These are phyloP conservation scores for Zanthoxylum bungeanum DNA, from an alignment of 345 rosid species.

Conservation along the genomic window DNA sequence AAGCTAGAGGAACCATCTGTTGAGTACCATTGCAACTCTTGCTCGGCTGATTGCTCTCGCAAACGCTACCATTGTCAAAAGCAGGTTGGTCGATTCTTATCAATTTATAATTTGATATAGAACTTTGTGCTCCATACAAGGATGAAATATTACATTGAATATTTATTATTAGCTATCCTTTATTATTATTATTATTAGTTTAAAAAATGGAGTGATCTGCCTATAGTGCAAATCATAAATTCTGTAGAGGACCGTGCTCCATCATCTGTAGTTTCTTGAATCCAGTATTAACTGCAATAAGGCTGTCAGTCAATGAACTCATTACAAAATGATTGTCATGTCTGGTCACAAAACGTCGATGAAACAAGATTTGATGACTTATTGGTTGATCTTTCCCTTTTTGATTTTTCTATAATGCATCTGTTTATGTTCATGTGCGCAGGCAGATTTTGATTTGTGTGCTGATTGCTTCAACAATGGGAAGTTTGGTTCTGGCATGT, in stretches of 20 bases:
- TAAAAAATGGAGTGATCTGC: background rate
- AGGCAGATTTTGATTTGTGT: slow-evolving; percentile 99
- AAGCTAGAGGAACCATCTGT: slow-evolving; percentile 83
- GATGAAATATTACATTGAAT: background rate
- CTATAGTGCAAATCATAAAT: background rate
- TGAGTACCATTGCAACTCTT: slow-evolving; percentile 97
- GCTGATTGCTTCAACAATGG: slow-evolving; percentile 85
- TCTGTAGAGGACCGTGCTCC: background rate
- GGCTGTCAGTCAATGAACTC: background rate
- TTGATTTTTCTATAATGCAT: slow-evolving; percentile 5
- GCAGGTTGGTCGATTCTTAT: slow-evolving; percentile 54
- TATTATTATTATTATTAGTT: background rate
- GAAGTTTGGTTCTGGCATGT: slow-evolving; percentile 88
- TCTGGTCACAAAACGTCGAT: background rate
- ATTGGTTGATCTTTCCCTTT: background rate
- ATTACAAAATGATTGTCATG: background rate
- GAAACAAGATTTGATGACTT: slow-evolving; percentile 1
- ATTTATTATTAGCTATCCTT: too few species aligned
- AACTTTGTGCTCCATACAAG: background rate
- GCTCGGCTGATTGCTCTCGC: slow-evolving; percentile 98
- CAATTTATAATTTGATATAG: background rate
- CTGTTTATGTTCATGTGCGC: slow-evolving; percentile 33
- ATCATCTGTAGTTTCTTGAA: background rate
- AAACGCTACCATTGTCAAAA: slow-evolving; percentile 98
- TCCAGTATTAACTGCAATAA: background rate